phyloP scores from a whole-genome alignment of 1,284 basidiomycete genomes.

The Cryptococcus sp. region DNA sequence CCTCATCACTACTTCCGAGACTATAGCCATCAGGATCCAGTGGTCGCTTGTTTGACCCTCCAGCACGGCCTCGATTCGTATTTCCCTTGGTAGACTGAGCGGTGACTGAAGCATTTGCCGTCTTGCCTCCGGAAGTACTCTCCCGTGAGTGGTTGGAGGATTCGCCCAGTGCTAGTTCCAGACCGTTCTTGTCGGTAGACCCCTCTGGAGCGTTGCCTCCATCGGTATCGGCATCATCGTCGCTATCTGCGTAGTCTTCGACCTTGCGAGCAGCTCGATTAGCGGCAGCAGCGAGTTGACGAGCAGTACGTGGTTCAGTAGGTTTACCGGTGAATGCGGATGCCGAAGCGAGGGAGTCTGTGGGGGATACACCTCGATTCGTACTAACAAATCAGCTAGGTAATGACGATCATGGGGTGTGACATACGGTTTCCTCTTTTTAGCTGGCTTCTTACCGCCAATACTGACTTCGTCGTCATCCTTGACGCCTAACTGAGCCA shows the following conservation, averaged over 20 bases:
- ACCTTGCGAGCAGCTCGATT: conserved; percentile 29
- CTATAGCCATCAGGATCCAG: conserved; percentile 23
- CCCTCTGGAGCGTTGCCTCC: conserved; percentile 12
- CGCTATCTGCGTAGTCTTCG: conserved; percentile 30
- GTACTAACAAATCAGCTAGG: conserved; percentile 12
- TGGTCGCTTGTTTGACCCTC: conserved; percentile 21
- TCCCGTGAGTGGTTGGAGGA: conserved; percentile 5
- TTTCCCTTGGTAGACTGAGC: conserved; percentile 4
- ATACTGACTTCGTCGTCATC: conserved; percentile 44
- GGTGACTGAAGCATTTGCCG: conserved; percentile 11
- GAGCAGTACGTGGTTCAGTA: conserved; percentile 37
- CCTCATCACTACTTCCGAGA: conserved; percentile 27
- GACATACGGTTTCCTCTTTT: conserved; percentile 42
- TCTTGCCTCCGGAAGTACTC: conserved; percentile 9
- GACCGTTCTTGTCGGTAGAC: conserved; percentile 13
- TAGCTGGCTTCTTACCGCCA: conserved; percentile 30
- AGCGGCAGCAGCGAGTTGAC: conserved; percentile 43
- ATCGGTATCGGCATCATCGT: conserved; percentile 31
- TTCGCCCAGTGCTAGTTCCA: conserved; percentile 18
- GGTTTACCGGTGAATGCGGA: conserved; percentile 32
- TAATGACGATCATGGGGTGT: background rate
- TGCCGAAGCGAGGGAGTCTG: conserved; percentile 41
- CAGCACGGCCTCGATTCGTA: conserved; percentile 9
- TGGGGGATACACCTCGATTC: conserved; percentile 37
- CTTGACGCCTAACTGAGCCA: conserved; percentile 24